Evolutionary conservation across 495 filamentous ascomycete species (phyloP).

Genomic region (Penicillium atrosanguineum): DNA sequence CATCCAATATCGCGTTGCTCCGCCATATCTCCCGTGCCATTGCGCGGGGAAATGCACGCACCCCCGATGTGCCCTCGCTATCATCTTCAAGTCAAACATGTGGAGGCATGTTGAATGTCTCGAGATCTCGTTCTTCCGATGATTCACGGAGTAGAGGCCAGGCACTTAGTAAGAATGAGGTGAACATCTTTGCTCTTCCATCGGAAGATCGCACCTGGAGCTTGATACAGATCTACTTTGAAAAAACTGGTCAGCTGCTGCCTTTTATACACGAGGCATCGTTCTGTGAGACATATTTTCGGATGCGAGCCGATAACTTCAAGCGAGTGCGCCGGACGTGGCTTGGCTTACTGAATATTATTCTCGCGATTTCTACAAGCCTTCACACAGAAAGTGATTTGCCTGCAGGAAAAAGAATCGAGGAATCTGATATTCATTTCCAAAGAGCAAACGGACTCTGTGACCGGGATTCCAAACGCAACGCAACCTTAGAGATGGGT

Average conservation of each 20-base stretch:
- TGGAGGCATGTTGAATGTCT: slow-evolving; percentile 24
- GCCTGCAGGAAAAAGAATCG: slow-evolving; percentile 14
- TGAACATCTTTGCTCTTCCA: slow-evolving; percentile 26
- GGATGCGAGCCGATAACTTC: slow-evolving; percentile 28
- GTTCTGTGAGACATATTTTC: slow-evolving; percentile 35
- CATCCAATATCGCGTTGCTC: slow-evolving; percentile 48
- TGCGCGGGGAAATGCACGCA: slow-evolving; percentile 6
- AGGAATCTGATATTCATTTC: slow-evolving; percentile 37
- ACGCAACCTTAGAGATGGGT: slow-evolving; percentile 37
- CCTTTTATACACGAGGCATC: slow-evolving; percentile 37
- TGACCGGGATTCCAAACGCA: slow-evolving; percentile 30
- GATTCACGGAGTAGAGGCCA: background rate
- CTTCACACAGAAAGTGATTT: slow-evolving; percentile 15
- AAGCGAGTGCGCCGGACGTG: slow-evolving; percentile 33
- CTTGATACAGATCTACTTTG: slow-evolving; percentile 32
- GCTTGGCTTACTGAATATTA: slow-evolving; percentile 26
- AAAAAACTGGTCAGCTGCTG: slow-evolving; percentile 38
- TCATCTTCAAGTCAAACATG: background rate
- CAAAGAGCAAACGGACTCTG: slow-evolving; percentile 30
- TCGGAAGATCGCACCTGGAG: slow-evolving; percentile 17
- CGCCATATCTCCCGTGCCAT: slow-evolving; percentile 33
- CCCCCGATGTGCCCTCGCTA: background rate
- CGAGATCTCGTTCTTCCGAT: slow-evolving; percentile 14
- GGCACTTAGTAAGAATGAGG: background rate
- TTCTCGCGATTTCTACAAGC: slow-evolving; percentile 21